Evolutionary conservation across 495 filamentous ascomycete species (phyloP), one percentile per base, ranked within the genome.

Genomic region (Podospora fimiseda): DNA sequence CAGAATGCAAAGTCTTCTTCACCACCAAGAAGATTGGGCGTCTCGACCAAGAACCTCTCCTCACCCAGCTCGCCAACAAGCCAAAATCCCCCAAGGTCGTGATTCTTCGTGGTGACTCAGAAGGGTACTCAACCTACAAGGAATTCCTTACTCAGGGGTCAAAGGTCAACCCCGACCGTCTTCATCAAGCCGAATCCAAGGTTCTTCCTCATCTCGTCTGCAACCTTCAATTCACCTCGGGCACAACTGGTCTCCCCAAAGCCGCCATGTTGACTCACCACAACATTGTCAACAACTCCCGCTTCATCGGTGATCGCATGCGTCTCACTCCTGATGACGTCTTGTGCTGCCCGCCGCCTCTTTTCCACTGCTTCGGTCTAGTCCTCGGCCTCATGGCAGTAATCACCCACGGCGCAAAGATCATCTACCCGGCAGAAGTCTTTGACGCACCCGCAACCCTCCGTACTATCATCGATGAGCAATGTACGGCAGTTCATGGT

Each of bases 281-380:
- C 63, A 86, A 84, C 68, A 70, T 87, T 24, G 74, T 87, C 19
- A 87, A 88, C 63, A 88, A 88, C 61, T 75, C 81, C 8, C 78
- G 80, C 37, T 86, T 85, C 66, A 84, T 88, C 46, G 85, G 83
- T 42, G 80, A 85, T 59, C 80, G 84, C 56, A 83, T 88, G 80
- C 67, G 72, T 4, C 72, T 88, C 4, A 80, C 80, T 2, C 74
- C 80, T 1, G 70, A 73, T 55, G 84, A 87, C 64, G 70, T 79
- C 33, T 72, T 88, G 30, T 88, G 83, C 71, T 87, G 84, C 60
- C 83, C 85, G 1, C 83, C 83, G 1, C 85, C 84, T 0, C 73
- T 87, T 2, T 88, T 87, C 69, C 85, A 87, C 68, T 87, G 85
- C 72, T 88, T 88, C 61, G 84, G 84, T 13, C 76, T 88, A 21